Evolutionary conservation across 352 stramenopile species (phyloP), one percentile per base, ranked within the genome.

Genomic region (Aphanomyces euteiches): DNA sequence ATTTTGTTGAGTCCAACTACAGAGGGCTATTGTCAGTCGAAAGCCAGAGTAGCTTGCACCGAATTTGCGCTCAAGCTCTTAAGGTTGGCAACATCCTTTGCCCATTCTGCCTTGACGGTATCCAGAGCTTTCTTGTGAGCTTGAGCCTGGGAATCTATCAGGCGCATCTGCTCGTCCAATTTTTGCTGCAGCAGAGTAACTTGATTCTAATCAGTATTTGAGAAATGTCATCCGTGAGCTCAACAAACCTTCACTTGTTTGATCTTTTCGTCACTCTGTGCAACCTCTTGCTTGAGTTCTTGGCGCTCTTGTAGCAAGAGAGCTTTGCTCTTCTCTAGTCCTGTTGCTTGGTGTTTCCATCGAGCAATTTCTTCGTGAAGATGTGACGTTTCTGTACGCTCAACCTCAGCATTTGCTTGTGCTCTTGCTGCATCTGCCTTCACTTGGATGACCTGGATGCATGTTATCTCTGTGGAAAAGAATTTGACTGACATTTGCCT

Each of bases 301-400:
- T 67, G 70, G n/a, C 80, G 74, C 28, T 90, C 83, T 3, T 75
- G 63, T 8, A 80, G 47, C 3, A 88, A 61, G 40, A 80, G 64
- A 6, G 58, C 69, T 34, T 82, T 79, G 47, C 65, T 78, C 65
- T 82, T 89, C 34, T 89, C 78, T 3, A 81, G 67, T 3, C 50
- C 75, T 39, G 81, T 74, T 0, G 88, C 67, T 57, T 90, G 77
- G 34, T 82, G 71, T 40, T 89, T 89, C 15, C 90, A 79, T 40
- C 79, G 72, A 38, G 79, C 78, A n/a, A 90, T 61, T 21, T 90
- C 81, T 15, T 47, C 59, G 58, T 87, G 74, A 3, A 93, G 64
- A 21, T 88, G 72, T 10, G 74, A 72, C 8, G 80, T 75, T 0
- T 75, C 72, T 5, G 60, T 69, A 12, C 70, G 66, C 66, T 90